phyloP scores from a whole-genome alignment of 148 eudicot species.

The Diospyros kaki region DNA sequence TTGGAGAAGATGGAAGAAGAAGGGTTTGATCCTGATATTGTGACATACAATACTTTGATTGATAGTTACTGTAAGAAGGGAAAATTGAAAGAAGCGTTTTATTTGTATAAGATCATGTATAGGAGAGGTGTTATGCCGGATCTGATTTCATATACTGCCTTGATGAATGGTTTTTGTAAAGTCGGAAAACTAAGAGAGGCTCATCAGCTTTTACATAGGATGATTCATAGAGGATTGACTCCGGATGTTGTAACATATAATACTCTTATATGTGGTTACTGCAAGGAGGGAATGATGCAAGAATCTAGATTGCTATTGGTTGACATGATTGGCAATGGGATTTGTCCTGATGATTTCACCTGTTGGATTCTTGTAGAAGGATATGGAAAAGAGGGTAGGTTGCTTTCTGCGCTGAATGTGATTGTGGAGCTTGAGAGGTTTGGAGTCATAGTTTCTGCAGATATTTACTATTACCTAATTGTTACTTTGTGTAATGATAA shows the following conservation, averaged over 20 bases:
- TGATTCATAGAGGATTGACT: conserved; percentile 63
- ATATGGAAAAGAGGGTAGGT: conserved; percentile 41
- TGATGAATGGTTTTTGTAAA: conserved; percentile 84
- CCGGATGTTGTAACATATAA: conserved; percentile 71
- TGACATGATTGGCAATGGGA: conserved; percentile 58
- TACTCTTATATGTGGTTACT: conserved; percentile 71
- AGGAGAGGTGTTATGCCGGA: conserved; percentile 73
- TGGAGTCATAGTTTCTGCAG: conserved; percentile 37
- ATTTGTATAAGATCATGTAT: conserved; percentile 78
- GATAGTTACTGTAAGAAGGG: conserved; percentile 62
- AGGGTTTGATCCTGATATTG: conserved; percentile 87
- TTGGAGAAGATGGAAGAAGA: conserved; percentile 92
- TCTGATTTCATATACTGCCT: conserved; percentile 64
- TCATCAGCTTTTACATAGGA: conserved; percentile 52
- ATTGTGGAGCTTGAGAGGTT: conserved; percentile 55
- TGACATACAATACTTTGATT: conserved; percentile 78
- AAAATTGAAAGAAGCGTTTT: conserved; percentile 72
- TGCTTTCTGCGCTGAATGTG: conserved; percentile 72
- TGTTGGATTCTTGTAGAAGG: conserved; percentile 67
- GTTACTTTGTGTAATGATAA: conserved; percentile 51
- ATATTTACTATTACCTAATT: conserved; percentile 47
- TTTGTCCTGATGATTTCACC: conserved; percentile 64
- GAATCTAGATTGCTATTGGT: conserved; percentile 54
- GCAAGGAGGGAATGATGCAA: conserved; percentile 78
- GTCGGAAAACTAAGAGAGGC: conserved; percentile 66